Evolutionary conservation across 2,329 filamentous ascomycete species (phyloP).

Genomic region (Allantophomopsis lycopodina): DNA sequence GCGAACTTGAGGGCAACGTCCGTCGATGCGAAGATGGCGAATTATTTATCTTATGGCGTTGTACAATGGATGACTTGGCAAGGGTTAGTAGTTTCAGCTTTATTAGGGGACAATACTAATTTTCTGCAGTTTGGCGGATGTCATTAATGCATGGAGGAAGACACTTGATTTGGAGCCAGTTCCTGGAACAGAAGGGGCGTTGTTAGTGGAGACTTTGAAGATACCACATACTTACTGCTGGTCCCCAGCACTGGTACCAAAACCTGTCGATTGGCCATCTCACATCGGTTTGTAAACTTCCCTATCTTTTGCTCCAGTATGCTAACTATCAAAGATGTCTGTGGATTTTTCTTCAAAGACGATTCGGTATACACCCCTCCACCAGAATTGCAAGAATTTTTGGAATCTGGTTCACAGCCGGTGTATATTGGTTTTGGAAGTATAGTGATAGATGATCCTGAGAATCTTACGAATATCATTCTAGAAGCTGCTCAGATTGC

Average conservation of each 20-base stretch:
- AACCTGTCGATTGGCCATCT: constrained; percentile 58
- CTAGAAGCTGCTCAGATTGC: constrained; percentile 51
- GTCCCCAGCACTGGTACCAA: constrained; percentile 50
- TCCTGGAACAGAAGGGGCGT: constrained; percentile 1
- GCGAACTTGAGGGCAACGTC: constrained; percentile 25
- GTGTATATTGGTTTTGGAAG: constrained; percentile 73
- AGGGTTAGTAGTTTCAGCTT: constrained; percentile 16
- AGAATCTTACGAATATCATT: constrained; percentile 51
- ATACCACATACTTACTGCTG: constrained; percentile 20
- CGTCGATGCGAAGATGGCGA: constrained; percentile 19
- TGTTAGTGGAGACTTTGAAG: constrained; percentile 1
- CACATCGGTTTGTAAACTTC: constrained; percentile 34
- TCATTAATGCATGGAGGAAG: constrained; percentile 34
- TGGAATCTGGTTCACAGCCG: constrained; percentile 53
- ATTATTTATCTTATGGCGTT: constrained; percentile 29
- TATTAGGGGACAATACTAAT: not conserved
- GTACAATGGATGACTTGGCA: constrained; percentile 34
- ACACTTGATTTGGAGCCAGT: constrained; percentile 2
- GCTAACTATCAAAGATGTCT: constrained; percentile 29
- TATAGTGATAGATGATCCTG: constrained; percentile 63
- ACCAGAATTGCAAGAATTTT: constrained; percentile 46
- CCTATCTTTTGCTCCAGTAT: not conserved
- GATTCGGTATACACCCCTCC: constrained; percentile 50
- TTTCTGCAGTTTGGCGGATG: constrained; percentile 44
- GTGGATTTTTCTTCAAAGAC: constrained; percentile 57